Percentiles rank a stretch among this genome's conserved stretches.
Conservation (phyloP, 2,329 filamentous ascomycete species). For the Ramularia endophylla region DNA sequence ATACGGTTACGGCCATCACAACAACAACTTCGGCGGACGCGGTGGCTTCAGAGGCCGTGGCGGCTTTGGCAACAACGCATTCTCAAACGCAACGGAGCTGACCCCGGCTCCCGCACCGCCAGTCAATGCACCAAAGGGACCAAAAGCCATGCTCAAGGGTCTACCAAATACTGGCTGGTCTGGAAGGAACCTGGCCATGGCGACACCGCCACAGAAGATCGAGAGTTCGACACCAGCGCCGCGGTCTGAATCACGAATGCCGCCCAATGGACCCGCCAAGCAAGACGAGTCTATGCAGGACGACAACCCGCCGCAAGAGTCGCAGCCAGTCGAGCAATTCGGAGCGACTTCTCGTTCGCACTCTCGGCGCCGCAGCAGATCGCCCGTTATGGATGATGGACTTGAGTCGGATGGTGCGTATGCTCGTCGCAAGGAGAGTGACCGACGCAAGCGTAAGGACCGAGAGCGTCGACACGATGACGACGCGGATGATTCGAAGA, state of each 20-base stretch:
- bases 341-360: conserved; percentile 33
- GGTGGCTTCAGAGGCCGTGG: conserved; percentile 38
- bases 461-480: conserved; percentile 45
- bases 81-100: conserved; percentile 17
- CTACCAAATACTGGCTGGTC: conserved; percentile 74
- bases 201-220: conserved; percentile 14
- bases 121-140: conserved; percentile 71
- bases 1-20: conserved; percentile 9
- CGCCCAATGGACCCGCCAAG: conserved; percentile 6
- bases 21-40: conserved; percentile 37
- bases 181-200: conserved; percentile 45
- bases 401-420: conserved; percentile 39
- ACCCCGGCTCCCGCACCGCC: conserved; percentile 29
- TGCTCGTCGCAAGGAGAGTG: conserved; percentile 32
- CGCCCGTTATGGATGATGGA: conserved; percentile 36
- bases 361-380: conserved; percentile 45
- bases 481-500: conserved; percentile 37
- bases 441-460: conserved; percentile 25
- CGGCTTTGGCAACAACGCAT: conserved; percentile 20
- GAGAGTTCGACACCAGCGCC: conserved; percentile 8
- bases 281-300: conserved; percentile 9
- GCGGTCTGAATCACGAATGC: conserved; percentile 11
- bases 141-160: conserved; percentile 89
- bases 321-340: conserved; percentile 33
- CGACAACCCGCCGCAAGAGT: conserved; percentile 18